phyloP scores from a whole-genome alignment of 768 basidiomycete species.

The Boletus insuetus region DNA sequence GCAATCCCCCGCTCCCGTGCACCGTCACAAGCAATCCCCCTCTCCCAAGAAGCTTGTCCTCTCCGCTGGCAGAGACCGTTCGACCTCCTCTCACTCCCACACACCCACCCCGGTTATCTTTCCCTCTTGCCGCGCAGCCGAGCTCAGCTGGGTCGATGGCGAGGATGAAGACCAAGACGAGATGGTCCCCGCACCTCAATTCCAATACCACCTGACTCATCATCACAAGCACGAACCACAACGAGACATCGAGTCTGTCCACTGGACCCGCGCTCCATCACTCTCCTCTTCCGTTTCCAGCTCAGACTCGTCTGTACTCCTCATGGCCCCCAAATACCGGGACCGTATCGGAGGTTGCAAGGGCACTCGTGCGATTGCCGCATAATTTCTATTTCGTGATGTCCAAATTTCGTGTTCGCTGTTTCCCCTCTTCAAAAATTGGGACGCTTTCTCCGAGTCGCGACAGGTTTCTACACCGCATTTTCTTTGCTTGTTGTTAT shows the following conservation, averaged over 20 bases:
- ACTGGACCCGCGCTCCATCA: constrained; percentile 21
- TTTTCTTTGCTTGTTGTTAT: constrained; percentile 4
- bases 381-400: constrained; percentile 12
- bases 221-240: constrained; percentile 15
- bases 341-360: constrained; percentile 6
- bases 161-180: constrained; percentile 22
- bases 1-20: constrained; percentile 9
- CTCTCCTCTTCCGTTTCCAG: constrained; percentile 22
- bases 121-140: constrained; percentile 30
- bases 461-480: constrained; percentile 16
- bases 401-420: constrained; percentile 1
- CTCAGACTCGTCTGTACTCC: constrained; percentile 28
- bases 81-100: constrained; percentile 24
- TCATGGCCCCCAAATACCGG: constrained; percentile 28
- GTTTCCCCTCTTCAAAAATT: constrained; percentile 4
- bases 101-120: constrained; percentile 33
- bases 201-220: constrained; percentile 15
- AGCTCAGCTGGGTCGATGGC: constrained; percentile 29
- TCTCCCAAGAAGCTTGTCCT: constrained; percentile 5
- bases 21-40: constrained; percentile 9
- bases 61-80: constrained; percentile 10
- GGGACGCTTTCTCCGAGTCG: constrained; percentile 23
- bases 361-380: constrained; percentile 4
- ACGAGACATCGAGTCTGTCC: constrained; percentile 2
- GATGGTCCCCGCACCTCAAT: constrained; percentile 16